Conservation (phyloP, 257 asterid genomes). For the Solanum microdontum region DNA sequence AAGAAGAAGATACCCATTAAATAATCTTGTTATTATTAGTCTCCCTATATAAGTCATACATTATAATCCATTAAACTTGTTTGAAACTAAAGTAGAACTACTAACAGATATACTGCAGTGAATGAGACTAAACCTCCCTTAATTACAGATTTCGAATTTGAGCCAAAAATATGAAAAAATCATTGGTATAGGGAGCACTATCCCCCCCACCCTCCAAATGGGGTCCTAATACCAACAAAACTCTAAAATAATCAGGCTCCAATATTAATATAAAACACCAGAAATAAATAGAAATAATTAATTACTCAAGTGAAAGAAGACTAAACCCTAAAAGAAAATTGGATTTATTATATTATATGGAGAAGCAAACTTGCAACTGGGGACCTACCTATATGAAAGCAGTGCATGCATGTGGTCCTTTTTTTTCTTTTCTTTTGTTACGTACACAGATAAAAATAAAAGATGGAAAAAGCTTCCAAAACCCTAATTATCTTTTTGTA, state of each 20-base stretch:
- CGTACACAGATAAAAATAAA: neutral
- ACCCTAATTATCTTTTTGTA: constrained; percentile 20
- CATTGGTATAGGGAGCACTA: too few relatives aligned
- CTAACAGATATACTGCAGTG: rapidly evolving
- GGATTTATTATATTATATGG: neutral
- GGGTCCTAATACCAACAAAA: neutral
- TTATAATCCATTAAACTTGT: neutral
- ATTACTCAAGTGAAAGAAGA: neutral
- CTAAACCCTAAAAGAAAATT: constrained; percentile 1
- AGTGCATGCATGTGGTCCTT: constrained; percentile 28
- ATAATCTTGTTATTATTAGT: neutral
- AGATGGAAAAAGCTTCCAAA: constrained; percentile 8
- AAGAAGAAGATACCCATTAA: neutral
- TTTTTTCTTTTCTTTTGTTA: neutral
- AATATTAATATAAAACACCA: too few relatives aligned
- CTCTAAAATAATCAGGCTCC: too few relatives aligned
- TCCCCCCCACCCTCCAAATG: too few relatives aligned
- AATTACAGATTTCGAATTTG: too few relatives aligned
- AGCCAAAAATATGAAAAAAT: rapidly evolving
- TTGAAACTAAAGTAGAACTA: neutral
- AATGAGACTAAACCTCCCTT: neutral
- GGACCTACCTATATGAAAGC: constrained; percentile 15
- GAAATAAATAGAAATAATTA: too few relatives aligned
- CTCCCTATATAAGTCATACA: neutral
- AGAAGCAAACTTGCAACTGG: neutral